phyloP scores from a whole-genome alignment of 75 land plant genomes.

The Sequoia sempervirens region DNA sequence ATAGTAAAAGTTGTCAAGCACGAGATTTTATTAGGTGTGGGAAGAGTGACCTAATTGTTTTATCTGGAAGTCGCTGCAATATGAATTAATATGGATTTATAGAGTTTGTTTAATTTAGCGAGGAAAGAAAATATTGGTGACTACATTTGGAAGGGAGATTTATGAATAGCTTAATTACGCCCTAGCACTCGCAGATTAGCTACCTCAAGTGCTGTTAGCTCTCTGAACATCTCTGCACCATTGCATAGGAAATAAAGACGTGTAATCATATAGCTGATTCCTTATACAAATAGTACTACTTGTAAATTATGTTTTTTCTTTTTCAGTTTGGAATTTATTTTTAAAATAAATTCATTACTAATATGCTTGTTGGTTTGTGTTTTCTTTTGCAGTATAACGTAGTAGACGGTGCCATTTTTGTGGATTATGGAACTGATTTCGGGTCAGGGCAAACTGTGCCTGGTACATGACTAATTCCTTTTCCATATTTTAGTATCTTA shows the following conservation, averaged over 20 bases:
- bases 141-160: not conserved
- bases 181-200: not conserved
- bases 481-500: not conserved
- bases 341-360: not conserved
- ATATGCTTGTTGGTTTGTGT: not conserved
- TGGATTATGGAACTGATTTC: slow-evolving; percentile 92
- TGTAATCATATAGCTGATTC: not conserved
- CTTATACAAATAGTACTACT: not conserved
- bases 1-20: not conserved
- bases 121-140: not conserved
- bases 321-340: not conserved
- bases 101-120: not conserved
- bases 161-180: not conserved
- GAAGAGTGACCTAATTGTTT: too few species aligned
- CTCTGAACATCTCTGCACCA: not conserved
- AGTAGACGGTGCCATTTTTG: slow-evolving; percentile 81
- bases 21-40: not conserved
- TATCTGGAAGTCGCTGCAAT: not conserved
- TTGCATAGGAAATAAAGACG: not conserved
- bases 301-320: not conserved
- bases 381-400: slow-evolving; percentile 64
- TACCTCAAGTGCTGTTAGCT: not conserved
- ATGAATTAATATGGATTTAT: not conserved
- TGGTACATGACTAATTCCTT: slow-evolving; percentile 35
- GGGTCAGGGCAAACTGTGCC: slow-evolving; percentile 85